Base-by-base conservation (phyloP, 306 rosid genomes). In the Gastrolobium bilobum region DNA sequence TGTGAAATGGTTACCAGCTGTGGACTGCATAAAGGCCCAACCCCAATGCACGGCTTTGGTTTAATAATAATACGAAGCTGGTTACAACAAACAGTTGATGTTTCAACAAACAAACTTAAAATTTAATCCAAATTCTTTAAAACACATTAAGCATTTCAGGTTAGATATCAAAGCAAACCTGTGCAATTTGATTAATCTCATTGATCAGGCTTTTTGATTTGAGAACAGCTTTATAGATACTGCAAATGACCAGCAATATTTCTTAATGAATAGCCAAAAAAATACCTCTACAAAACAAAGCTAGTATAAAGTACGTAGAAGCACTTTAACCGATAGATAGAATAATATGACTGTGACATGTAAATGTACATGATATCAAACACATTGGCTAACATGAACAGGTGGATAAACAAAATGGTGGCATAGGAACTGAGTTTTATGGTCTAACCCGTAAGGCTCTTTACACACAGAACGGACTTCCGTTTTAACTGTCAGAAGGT, bases 11-110 rank as follows among this genome's bases (percentile, higher is more conserved):
- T 79, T 84, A 93, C 99, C 99, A 87, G 97, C 56, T 93, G 96
- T 74, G 96, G 89, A 51, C 84, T 87, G 85, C 98, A 91, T 82
- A 96, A 82, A 66, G 98, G 99, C 84, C 99, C 97, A 71, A 76
- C 89, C 54, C 97, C 99, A 59, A 86, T 38, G 80, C 92, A 88
- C 14, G 79, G 72, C 86, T 93, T 96, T 77, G 99, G 99, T 80
- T 93, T 92, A 85, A 93, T 86, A 79, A 96, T 81, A 57, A 96
- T 84, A 8, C 99, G 98, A 78, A 96, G 96, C 99, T 96, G 91
- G 70, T 71, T 62, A 78, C 83, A 83, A 15, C 30, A 62, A 83
- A 87, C 42, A 73, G 42, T 73, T 73, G 46, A 67, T 67, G 69
- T 78, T 67, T 86, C 66, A 82, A 84, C 51, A 86, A 82, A 79